Evolutionary conservation across 768 basidiomycete genomes (phyloP).

Genomic region (Pulveroboletus sp.): DNA sequence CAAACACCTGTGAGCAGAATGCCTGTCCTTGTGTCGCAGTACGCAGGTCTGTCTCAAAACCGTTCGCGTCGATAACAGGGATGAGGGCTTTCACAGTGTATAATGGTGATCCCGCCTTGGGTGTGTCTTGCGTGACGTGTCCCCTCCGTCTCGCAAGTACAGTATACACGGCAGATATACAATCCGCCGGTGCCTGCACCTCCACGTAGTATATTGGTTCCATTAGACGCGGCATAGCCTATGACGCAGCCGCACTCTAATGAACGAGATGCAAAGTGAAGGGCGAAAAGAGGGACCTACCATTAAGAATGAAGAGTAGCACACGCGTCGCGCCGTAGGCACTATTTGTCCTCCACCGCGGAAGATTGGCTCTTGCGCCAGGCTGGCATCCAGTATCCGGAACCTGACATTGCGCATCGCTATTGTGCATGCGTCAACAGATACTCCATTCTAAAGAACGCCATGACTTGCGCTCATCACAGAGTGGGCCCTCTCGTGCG

Average conservation of each 20-base stretch:
- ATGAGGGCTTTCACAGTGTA: constrained; percentile 99
- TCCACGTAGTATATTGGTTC: constrained; percentile 99
- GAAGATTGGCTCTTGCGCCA: constrained; percentile 95
- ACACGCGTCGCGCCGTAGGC: constrained; percentile 96
- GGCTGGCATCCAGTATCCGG: constrained; percentile 85
- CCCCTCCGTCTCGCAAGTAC: constrained; percentile 97
- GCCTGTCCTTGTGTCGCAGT: constrained; percentile 99
- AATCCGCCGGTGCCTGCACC: constrained; percentile 98
- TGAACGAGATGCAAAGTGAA: not conserved
- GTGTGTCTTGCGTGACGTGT: constrained; percentile 98
- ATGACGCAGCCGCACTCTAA: not conserved
- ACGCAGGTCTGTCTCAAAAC: constrained; percentile 96
- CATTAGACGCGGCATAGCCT: constrained; percentile 94
- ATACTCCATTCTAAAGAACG: not conserved
- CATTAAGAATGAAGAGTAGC: constrained; percentile 99
- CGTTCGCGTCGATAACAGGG: constrained; percentile 97
- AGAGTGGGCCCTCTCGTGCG: constrained; percentile 92
- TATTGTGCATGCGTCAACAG: constrained; percentile 28
- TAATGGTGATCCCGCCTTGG: constrained; percentile 95
- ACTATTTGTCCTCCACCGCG: constrained; percentile 98
- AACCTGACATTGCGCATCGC: constrained; percentile 99
- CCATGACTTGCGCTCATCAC: constrained; percentile 90
- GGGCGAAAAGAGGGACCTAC: constrained; percentile 42
- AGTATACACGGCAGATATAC: constrained; percentile 97
- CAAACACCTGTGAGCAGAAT: constrained; percentile 96